Base-by-base conservation (phyloP, 352 stramenopile species). In the Elongisporangium anandrum region DNA sequence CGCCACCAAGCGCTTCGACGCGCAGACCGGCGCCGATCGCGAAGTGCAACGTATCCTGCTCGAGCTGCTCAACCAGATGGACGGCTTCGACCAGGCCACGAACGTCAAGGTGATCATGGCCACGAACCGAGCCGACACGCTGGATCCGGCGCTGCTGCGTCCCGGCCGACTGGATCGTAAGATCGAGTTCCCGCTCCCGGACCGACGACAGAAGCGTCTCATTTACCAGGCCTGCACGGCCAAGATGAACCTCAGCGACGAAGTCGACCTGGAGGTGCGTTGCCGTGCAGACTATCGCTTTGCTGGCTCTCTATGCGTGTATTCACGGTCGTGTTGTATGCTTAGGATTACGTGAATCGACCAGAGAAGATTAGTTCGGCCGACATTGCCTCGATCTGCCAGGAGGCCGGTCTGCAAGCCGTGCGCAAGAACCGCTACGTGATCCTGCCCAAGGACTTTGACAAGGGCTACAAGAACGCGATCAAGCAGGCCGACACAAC, bases 51-150 rank as follows among this genome's bases (percentile, higher is more conserved):
- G 98, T 61, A 99, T 99, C 65, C 73, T 99, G 60, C 85, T 99
- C n/a, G 98, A 99, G 73, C 78, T 99, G 49, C 79, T 99, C 12
- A 99, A 99, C 84, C 98, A 99, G 73, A 99, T 99, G 97, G 98
- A 99, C 81, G 98, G 98, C 23, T 99, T 99, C 64, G 97, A 99
- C 79, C 97, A 99, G 77, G 96, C 91, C 48, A 99, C 97, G 29
- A 99, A 99, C 79, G 97, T 99, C 69, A 99, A 99, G 85, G 96
- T 99, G 34, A 99, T 99, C 68, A 99, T 99, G 97, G 97, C 97
- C 3, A 99, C 98, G 0, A 99, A 99, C 81, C 88, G 98, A 9
- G 95, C 96, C 15, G 98, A 99, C 71, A 99, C 97, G 41, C 74
- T 99, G 52, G 98, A 99, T 80, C 97, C 98, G 34, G 98, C 98